Percentiles rank a stretch among this genome's conserved stretches.
Conservation (phyloP, 805 yeast species). For the Candida caryicola region DNA sequence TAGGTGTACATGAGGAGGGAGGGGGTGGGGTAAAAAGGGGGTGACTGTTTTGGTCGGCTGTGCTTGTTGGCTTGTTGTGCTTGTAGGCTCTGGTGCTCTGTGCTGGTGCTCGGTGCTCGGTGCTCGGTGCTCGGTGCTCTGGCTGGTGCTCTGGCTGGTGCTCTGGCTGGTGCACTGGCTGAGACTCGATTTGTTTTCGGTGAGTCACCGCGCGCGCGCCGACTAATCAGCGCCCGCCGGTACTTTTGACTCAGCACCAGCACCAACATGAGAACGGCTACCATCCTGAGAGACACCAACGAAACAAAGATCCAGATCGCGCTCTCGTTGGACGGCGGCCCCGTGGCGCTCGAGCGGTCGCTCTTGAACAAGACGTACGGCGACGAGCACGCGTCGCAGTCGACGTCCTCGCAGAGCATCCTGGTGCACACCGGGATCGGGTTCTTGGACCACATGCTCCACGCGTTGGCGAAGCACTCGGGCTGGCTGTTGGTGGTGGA, state of each 20-base stretch:
- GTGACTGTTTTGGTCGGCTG: no score
- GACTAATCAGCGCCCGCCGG: no score
- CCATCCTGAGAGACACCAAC: conserved; percentile 72
- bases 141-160: no score
- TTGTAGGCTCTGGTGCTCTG: neutral
- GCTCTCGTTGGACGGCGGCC: conserved; percentile 81
- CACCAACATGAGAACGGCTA: conserved; percentile 39
- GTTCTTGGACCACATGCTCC: conserved; percentile 94
- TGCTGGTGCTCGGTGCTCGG: neutral
- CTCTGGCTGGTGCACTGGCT: no score
- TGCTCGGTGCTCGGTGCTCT: neutral
- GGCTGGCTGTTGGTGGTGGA: conserved; percentile 93
- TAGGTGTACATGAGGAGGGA: conserved; percentile 69
- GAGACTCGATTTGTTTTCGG: no score
- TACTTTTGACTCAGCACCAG: no score
- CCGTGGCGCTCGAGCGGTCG: conserved; percentile 59
- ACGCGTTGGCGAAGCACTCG: conserved; percentile 93
- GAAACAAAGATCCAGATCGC: conserved; percentile 92
- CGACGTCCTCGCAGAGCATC: conserved; percentile 68
- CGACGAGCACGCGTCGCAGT: conserved; percentile 61
- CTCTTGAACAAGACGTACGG: conserved; percentile 40
- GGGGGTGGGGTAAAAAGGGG: no score
- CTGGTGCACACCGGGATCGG: conserved; percentile 90
- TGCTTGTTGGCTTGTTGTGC: no score
- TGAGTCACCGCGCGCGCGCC: neutral